Evolutionary conservation across 176 grass and related monocot genomes (phyloP).

Genomic region (Oryza officinalis): DNA sequence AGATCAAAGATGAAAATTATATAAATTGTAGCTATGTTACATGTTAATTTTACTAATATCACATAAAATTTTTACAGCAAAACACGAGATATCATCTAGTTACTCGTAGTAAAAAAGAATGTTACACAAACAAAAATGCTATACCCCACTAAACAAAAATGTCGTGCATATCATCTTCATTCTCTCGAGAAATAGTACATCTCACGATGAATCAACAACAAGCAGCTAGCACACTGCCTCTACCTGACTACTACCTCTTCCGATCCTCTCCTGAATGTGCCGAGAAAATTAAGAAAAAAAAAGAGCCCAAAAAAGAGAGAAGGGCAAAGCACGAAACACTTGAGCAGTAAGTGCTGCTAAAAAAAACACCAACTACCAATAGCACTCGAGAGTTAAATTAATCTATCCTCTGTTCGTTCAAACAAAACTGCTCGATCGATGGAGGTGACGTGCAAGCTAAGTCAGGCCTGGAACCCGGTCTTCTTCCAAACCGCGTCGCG

Average conservation of each 20-base stretch:
- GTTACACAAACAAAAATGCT: neutral
- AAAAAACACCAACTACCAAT: neutral
- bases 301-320: neutral
- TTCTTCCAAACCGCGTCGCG: slow-evolving; percentile 90
- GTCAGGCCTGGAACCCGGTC: slow-evolving; percentile 83
- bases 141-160: neutral
- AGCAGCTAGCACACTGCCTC: neutral
- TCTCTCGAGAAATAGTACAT: neutral
- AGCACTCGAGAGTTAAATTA: neutral
- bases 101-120: too few relatives aligned
- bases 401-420: slow-evolving; percentile 1
- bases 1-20: too few relatives aligned
- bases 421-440: neutral
- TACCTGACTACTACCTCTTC: neutral
- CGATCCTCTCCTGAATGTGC: neutral
- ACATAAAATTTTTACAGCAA: too few relatives aligned
- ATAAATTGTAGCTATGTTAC: too few relatives aligned
- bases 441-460: neutral
- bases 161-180: neutral
- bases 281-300: neutral
- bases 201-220: neutral
- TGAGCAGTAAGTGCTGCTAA: neutral
- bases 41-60: too few relatives aligned
- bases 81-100: too few relatives aligned
- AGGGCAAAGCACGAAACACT: neutral